These are phyloP conservation scores for Fomitopsis palustris DNA, from an alignment of 1,284 basidiomycete species.

Conservation along the genomic window DNA sequence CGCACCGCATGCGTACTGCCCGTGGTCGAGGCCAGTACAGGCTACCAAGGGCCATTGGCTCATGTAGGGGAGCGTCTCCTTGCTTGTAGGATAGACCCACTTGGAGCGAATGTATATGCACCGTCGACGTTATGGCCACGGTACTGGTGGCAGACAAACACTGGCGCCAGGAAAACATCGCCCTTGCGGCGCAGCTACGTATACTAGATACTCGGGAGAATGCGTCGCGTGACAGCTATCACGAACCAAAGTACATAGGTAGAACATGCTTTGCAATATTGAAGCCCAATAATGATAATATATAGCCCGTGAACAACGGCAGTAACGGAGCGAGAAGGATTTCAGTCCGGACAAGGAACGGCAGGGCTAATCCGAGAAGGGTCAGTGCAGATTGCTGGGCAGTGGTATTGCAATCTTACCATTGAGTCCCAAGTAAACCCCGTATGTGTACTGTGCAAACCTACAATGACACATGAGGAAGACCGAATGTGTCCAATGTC, in stretches of 20 bases:
- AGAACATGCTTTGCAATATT: conserved; percentile 82
- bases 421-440: conserved; percentile 85
- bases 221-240: too few relatives aligned
- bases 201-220: too few relatives aligned
- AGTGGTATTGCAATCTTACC: conserved; percentile 34
- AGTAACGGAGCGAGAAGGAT: conserved; percentile 83
- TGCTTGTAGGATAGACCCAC: too few relatives aligned
- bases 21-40: too few relatives aligned
- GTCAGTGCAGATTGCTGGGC: background rate
- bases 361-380: conserved; percentile 56
- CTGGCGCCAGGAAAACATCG: too few relatives aligned
- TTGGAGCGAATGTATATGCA: too few relatives aligned
- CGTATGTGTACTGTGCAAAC: conserved; percentile 86
- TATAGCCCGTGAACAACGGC: conserved; percentile 80
- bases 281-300: conserved; percentile 86
- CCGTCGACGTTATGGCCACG: too few relatives aligned
- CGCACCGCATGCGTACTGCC: background rate
- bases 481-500: background rate
- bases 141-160: too few relatives aligned
- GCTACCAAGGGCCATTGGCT: too few relatives aligned
- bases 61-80: too few relatives aligned
- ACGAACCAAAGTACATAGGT: conserved; percentile 73
- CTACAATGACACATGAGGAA: conserved; percentile 31
- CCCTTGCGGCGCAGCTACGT: too few relatives aligned
- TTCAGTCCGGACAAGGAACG: conserved; percentile 86